Evolutionary conservation across 1,284 basidiomycete species (phyloP).

Genomic region (Puccinia hordei): DNA sequence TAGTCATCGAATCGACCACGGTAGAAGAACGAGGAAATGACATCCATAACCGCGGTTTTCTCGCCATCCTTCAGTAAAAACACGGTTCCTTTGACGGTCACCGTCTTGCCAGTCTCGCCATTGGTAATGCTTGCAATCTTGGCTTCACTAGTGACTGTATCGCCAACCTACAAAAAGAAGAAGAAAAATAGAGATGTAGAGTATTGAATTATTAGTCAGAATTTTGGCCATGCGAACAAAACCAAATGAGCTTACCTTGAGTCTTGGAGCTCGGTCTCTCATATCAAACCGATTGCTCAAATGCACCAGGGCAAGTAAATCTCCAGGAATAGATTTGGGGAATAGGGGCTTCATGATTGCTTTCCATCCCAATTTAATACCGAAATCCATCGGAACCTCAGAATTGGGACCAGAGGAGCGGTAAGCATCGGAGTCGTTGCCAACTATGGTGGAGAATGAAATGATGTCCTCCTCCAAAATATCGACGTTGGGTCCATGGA

Average conservation of each 20-base stretch:
- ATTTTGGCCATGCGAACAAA: neutral
- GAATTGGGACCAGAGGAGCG: slow-evolving; percentile 68
- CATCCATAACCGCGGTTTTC: slow-evolving; percentile 76
- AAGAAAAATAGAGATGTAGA: neutral
- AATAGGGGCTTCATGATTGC: slow-evolving; percentile 97
- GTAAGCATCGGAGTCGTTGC: slow-evolving; percentile 69
- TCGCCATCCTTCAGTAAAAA: slow-evolving; percentile 73
- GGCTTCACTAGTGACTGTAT: slow-evolving; percentile 86
- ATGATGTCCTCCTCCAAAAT: slow-evolving; percentile 77
- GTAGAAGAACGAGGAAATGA: slow-evolving; percentile 92
- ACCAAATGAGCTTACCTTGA: slow-evolving; percentile 25
- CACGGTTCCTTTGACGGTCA: slow-evolving; percentile 82
- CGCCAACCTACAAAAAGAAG: slow-evolving; percentile 68
- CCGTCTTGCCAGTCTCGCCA: slow-evolving; percentile 78
- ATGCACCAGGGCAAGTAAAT: slow-evolving; percentile 92
- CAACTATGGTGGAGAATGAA: slow-evolving; percentile 84
- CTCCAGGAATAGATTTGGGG: slow-evolving; percentile 85
- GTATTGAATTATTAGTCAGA: neutral
- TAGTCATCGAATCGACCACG: slow-evolving; percentile 91
- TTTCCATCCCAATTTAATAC: slow-evolving; percentile 97
- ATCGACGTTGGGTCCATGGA: slow-evolving; percentile 78
- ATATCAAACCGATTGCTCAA: slow-evolving; percentile 74
- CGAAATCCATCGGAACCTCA: slow-evolving; percentile 95
- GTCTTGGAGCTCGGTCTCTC: slow-evolving; percentile 40
- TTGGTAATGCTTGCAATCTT: slow-evolving; percentile 86